Base-by-base conservation (phyloP, 225 moss, liverwort and hornwort genomes). In the Rhytidiadelphus loreus region DNA sequence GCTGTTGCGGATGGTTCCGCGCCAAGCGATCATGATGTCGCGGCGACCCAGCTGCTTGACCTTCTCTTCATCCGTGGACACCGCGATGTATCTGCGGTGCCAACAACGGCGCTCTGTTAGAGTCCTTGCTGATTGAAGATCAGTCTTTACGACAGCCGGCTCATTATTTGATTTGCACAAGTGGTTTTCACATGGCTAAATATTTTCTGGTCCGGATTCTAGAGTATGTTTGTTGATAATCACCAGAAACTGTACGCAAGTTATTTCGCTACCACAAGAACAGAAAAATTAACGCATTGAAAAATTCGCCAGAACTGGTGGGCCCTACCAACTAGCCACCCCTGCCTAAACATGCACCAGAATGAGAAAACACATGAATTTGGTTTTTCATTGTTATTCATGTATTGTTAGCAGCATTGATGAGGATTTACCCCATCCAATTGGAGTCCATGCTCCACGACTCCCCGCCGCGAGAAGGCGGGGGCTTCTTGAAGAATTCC, bases 11-110 rank as follows among this genome's bases (percentile, higher is more conserved):
- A 96, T 92, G 25, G 96, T 96, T 14, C 96, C 96, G 33, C 95
- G 88, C 96, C 96, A 96, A 7, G 92, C 94, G 60, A 96, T 91
- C 7, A 93, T 75, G 12, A 96, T 94, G 88, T 95, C 96, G 29
- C 96, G 89, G 53, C 96, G 91, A 11, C 96, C 96, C 5, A 96
- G 88, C 39, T 96, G 85, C 80, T 56, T 87, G 19, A 93, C 70
- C 91, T 96, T 95, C 59, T 89, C 52, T 26, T 93, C 85, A 33
- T 92, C 90, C 1, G 90, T 96, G 90, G 93, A 84, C 8, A 96
- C 95, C 17, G 96, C 96, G 7, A 96, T 71, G 57, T 91, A 96
- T 66, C 93, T 91, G 80, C 52, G 39, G 57, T 62, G 26, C 62
- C 53, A 53, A 44, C 35, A 56, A 41, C 6, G 33, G 23, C 9